Percentiles rank a stretch among this genome's conserved stretches.
phyloP scores from a whole-genome alignment of 768 basidiomycete species.

The Naganishia vaughanmartiniae region DNA sequence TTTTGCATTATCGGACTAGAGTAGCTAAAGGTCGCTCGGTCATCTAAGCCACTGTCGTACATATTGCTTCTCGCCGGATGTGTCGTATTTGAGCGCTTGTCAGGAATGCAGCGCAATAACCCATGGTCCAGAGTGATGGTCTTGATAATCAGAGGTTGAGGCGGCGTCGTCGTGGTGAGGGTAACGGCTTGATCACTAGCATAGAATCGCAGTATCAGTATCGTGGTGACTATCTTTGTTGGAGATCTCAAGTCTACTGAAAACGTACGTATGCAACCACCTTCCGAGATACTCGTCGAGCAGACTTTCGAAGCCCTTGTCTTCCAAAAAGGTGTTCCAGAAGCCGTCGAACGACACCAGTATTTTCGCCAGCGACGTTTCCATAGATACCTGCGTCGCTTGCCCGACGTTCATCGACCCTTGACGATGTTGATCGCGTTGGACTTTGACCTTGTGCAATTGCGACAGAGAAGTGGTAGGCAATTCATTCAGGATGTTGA shows the following conservation, averaged over 20 bases:
- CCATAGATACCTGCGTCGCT: conserved; percentile 60
- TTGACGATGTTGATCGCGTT: conserved; percentile 1
- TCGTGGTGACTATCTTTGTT: background rate
- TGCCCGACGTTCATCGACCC: conserved; percentile 28
- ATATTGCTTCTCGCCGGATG: conserved; percentile 2
- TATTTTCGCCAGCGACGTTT: conserved; percentile 70
- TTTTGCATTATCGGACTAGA: background rate
- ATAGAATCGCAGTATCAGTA: background rate
- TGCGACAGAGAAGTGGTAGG: conserved; percentile 81
- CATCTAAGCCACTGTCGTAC: conserved; percentile 31
- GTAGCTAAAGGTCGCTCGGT: conserved; percentile 28
- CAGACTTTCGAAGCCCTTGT: conserved; percentile 74
- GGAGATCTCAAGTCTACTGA: background rate
- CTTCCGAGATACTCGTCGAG: conserved; percentile 70
- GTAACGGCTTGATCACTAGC: conserved; percentile 57
- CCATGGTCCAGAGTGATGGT: conserved; percentile 88
- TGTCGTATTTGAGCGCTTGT: background rate
- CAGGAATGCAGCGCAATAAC: conserved; percentile 65
- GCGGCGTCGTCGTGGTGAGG: conserved; percentile 71
- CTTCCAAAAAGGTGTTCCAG: conserved; percentile 70
- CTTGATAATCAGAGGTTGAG: conserved; percentile 67
- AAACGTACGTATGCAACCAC: conserved; percentile 88
- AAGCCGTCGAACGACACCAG: conserved; percentile 72
- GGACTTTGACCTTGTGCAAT: conserved; percentile 54
- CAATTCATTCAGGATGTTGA: conserved; percentile 77